Evolutionary conservation across 768 basidiomycete species (phyloP), one percentile per base, ranked within the genome.

Genomic region (Cyclocybe aegerita): DNA sequence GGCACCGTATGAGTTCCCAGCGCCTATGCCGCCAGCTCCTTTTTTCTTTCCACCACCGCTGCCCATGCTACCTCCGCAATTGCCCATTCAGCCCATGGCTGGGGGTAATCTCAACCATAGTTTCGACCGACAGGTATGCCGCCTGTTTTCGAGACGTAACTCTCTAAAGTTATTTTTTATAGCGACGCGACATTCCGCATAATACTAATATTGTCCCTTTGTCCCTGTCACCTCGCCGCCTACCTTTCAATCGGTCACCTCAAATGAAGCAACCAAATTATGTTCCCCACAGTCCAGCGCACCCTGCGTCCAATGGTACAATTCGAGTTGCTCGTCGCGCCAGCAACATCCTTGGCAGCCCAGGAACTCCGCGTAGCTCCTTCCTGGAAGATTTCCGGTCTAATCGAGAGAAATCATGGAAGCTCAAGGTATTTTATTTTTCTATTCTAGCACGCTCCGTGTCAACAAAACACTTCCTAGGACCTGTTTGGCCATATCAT

Each of bases 331-430:
- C 65, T 31, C 79, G 81, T 32, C 80, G 78, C 37, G 68, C 69
- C 14, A 78, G 77, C 43, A 69, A 74, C 48, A 46, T 60, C 7
- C 23, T 23, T 23, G 23, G 23, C 23, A 23, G 23, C 23, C 23
- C 23, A 23, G 23, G 23, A 5, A 23, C 23, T 23, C 62, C 83
- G 52, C 81, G 90, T 45, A 93, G 90, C 65, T 76, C 85, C 7
- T 60, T 90, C 35, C 68, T 97, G 45, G 91, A 95, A 48, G 90
- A 94, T 51, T 97, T 95, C 67, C 81, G 92, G 51, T 77, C 82
- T 31, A 87, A 88, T 70, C 89, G 87, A 67, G 71, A 81, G 17
- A 80, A 83, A 47, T 83, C 82, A 55, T 98, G 93, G 95, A 85
- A 88, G 53, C 72, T 97, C 15, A 71, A 76, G 67, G 94, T 92